Evolutionary conservation across 2,329 filamentous ascomycete genomes (phyloP), one percentile per base, ranked within the genome.

Genomic region (Aspergillus japonicus): DNA sequence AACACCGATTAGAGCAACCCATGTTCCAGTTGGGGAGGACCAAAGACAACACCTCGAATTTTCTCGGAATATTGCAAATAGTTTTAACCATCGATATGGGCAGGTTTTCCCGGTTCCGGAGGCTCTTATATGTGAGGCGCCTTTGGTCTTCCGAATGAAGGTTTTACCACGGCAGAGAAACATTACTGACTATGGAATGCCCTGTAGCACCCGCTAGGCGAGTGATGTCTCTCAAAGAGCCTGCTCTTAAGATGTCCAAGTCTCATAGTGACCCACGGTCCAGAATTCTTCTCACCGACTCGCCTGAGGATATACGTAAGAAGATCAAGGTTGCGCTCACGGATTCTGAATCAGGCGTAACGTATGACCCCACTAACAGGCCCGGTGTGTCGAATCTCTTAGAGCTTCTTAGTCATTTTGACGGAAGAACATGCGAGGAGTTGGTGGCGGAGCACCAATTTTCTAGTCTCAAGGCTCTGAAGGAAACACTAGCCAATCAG

Each of bases 11-110:
- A 89, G 89, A 66, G 90, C 94, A 62, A 97, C 94, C 0, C 91
- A 97, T 77, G 94, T 99, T 24, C 95, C 95, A 11, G 94, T 99
- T 2, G 95, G 95, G n/a, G 90, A 96, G 66, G 95, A 99, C 74
- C 95, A 99, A 77, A 83, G 82, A 58, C 95, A 99, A 69, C 95
- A 99, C 76, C 85, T 99, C 23, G 95, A 99, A 73, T 96, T 98
- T 73, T 87, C 93, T 1, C 85, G 95, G 55, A 89, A 96, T 72
- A 89, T 92, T 63, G 95, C 89, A 8, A 89, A 86, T 61, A 90
- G 90, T 71, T 98, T 99, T 80, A 97, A 98, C 75, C 82, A 90
- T 70, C 77, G 84, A 2, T 91, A 90, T 67, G 85, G 85, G 2
- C 70, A 78, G 1, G 74, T 85, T n/a, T 82, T 96, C 3, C 80